phyloP scores from a whole-genome alignment of 148 eudicot genomes.

The Chenopodium formosanum region DNA sequence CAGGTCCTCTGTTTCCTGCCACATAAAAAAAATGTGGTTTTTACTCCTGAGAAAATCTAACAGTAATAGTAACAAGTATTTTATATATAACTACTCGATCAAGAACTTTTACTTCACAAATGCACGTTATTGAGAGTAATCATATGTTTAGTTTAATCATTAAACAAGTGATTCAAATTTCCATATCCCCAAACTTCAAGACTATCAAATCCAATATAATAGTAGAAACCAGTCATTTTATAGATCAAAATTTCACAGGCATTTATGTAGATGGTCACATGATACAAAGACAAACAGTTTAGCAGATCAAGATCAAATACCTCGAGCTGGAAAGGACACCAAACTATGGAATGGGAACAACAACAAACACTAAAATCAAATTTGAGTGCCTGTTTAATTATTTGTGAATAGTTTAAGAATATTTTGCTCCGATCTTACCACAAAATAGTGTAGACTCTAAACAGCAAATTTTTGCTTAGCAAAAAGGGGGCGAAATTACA shows the following conservation, averaged over 20 bases:
- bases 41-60: neutral
- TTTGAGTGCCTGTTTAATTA: no score
- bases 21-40: neutral
- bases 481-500: no score
- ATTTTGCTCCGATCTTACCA: no score
- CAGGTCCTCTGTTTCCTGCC: slow-evolving; percentile 90
- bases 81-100: neutral
- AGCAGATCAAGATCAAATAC: slow-evolving; percentile 4
- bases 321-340: neutral
- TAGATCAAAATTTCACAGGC: neutral
- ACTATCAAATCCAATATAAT: neutral
- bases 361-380: neutral
- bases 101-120: neutral
- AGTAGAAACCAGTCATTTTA: neutral
- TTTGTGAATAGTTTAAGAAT: no score
- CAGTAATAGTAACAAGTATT: neutral
- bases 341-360: neutral
- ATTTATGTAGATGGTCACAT: neutral
- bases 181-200: neutral
- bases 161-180: neutral
- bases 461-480: no score
- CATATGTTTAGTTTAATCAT: neutral
- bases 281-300: neutral
- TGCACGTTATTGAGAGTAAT: neutral
- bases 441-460: no score